A percentile compares a stretch with the other conserved stretches of the same genome.
phyloP scores from a whole-genome alignment of 495 filamentous ascomycete genomes.

The Eremomyces bilateralis region DNA sequence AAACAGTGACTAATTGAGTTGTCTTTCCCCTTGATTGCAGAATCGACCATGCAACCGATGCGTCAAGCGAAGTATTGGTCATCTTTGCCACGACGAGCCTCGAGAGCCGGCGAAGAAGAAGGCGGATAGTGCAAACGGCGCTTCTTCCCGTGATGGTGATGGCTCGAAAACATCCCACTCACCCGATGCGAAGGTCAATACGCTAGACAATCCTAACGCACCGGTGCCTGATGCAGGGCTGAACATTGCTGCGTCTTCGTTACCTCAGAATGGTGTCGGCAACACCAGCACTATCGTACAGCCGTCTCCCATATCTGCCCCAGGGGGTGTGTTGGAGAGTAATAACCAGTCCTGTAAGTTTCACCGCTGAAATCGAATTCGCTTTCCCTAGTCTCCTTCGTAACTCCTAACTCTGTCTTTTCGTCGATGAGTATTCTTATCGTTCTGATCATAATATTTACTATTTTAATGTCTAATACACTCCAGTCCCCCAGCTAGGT shows the following conservation, averaged over 20 bases:
- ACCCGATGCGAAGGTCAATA: constrained; percentile 7
- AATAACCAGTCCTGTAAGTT: constrained; percentile 59
- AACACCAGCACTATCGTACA: constrained; percentile 18
- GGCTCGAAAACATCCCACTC: constrained; percentile 6
- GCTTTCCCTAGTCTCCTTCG: no score
- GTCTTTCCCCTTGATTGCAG: constrained; percentile 25
- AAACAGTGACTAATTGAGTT: no score
- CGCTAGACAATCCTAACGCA: constrained; percentile 9
- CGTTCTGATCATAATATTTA: no score
- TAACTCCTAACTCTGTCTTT: no score
- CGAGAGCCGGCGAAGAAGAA: constrained; percentile 59
- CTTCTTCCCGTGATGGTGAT: constrained; percentile 29
- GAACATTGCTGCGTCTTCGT: constrained; percentile 11
- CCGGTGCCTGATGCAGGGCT: constrained; percentile 13
- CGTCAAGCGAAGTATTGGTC: constrained; percentile 97
- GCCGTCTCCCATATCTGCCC: constrained; percentile 23
- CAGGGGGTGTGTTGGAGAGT: constrained; percentile 20
- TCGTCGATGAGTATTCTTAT: no score
- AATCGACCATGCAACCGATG: constrained; percentile 92
- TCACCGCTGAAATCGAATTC: no score
- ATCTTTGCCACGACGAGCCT: constrained; percentile 95
- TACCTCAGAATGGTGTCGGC: constrained; percentile 11
- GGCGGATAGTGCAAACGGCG: constrained; percentile 31
- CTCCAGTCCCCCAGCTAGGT: constrained; percentile 18
- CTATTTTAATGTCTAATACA: no score